Evolutionary conservation across 1,139 yeast genomes (phyloP), one percentile per base, ranked within the genome.

Genomic region (Blastobotrys proliferans): DNA sequence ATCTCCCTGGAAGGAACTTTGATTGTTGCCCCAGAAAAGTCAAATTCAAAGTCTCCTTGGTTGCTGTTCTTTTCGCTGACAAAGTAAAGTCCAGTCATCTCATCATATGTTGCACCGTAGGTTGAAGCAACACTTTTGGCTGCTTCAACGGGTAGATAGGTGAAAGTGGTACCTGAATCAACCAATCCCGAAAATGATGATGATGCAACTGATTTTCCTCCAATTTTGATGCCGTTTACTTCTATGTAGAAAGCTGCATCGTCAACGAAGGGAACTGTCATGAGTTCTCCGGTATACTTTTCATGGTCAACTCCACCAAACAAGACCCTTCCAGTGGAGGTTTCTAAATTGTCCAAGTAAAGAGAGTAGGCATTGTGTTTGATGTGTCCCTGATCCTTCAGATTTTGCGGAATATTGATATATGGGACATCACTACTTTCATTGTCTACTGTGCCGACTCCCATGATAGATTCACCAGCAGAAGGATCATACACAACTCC

Each of bases 111-210:
- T 4, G 62, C 63, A 3, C 54, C 52, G 13, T 54, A 47, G 9
- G 48, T 31, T 3, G 43, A 32, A 13, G 59, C 59, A 27, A 60
- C 45, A 3, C 51, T 48, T n/a, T 47, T 50, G 19, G 56, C 43
- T 9, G 55, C 28, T 10, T 45, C 45, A 36, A 54, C 40, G 17
- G 88, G 86, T 1, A 79, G 60, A 50, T 72, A 73, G 11, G 82
- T 69, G 41, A 77, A 63, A 1, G 88, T 77, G n/a, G 88, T 75
- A 35, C 92, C 92, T 3, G 86, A 74, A 61, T 83, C 92, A 28
- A 83, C 61, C 56, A 18, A 77, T 81, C 2, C 75, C 42, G 41
- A 55, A 13, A 43, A 40, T 11, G 35, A 31, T 5, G 18, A 29
- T 10, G 38, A 36, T 3, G 40, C 26, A 18, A 42, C 31, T 6